Conservation (phyloP, 305 asterid genomes). For the Nicotiana rustica region DNA sequence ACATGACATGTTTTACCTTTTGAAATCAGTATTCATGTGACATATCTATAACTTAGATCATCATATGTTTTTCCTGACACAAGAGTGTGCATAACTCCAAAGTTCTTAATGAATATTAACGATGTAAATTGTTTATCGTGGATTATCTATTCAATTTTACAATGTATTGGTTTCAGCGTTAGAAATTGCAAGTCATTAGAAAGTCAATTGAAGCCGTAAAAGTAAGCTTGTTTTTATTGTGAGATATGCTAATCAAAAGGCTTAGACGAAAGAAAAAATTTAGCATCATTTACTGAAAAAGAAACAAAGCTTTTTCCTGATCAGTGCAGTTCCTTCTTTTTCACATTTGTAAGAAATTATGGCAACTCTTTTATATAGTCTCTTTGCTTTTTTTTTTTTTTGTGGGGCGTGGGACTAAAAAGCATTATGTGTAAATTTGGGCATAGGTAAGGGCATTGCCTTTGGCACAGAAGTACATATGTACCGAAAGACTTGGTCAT, state of each 20-base stretch:
- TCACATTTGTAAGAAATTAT: neutral
- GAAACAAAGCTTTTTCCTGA: neutral
- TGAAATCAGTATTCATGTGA: constrained; percentile 14
- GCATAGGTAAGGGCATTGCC: neutral
- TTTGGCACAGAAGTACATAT: constrained; percentile 22
- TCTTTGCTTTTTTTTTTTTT: neutral
- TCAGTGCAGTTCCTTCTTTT: neutral
- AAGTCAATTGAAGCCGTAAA: constrained; percentile 6
- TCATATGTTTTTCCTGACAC: constrained; percentile 1
- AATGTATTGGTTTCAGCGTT: neutral
- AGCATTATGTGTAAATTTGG: neutral
- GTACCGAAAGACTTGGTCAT: neutral
- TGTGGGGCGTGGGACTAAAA: neutral
- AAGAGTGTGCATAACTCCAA: constrained; percentile 12
- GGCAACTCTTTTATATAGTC: constrained; percentile 20
- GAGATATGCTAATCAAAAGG: constrained; percentile 10
- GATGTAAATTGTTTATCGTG: neutral
- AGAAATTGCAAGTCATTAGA: constrained; percentile 9
- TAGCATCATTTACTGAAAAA: neutral
- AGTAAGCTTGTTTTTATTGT: constrained; percentile 19
- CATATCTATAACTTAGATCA: neutral
- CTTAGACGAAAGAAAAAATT: neutral
- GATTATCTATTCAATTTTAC: constrained; percentile 27
- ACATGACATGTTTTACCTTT: constrained; percentile 13
- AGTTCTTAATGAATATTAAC: constrained; percentile 10